Evolutionary conservation across 1,284 basidiomycete species (phyloP), one percentile per base, ranked within the genome.

Genomic region (Fomitopsis schrenkii): DNA sequence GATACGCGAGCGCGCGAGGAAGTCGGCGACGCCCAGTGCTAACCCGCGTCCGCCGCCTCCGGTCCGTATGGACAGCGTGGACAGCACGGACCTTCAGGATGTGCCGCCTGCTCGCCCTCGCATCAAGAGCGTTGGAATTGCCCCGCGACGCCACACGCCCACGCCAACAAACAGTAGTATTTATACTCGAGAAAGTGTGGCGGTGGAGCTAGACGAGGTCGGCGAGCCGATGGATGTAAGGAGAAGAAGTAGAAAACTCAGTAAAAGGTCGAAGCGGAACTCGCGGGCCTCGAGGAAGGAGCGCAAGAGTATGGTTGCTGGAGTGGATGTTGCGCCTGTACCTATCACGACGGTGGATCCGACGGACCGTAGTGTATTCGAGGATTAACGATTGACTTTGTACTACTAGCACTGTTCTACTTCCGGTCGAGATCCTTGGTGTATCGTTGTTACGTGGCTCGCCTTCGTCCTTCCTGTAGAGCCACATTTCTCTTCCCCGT

Each of bases 121-220:
- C 42, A 64, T 68, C 59, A 68, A 67, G 65, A 69, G 67, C 59
- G 58, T 72, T 15, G 71, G 69, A 40, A 63, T 50, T 41, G 68
- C 62, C 33, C 67, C 69, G 55, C 52, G 62, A 53, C 62, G 67
- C 41, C 57, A 61, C 19, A 70, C 70, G 52, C 67, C 68, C 54
- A 62, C 62, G 5, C 65, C 69, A 28, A 66, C 56, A 30, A 59
- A 59, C 36, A 62, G 60, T 17, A 36, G 52, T 19, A 62, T 59
- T 57, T 61, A 61, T 14, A 41, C 66, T 59, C 67, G 70, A 33
- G 68, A 65, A 30, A 71, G 70, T 60, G 46, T 70, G 50, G 64
- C 62, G 58, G 67, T 64, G 44, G 66, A 69, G 62, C 48, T 66
- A 12, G 67, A 59, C 45, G 45, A 42, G 26, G 45, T 45, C 9